phyloP scores from a whole-genome alignment of 2,329 filamentous ascomycete species.

The Fusarium chuoi region DNA sequence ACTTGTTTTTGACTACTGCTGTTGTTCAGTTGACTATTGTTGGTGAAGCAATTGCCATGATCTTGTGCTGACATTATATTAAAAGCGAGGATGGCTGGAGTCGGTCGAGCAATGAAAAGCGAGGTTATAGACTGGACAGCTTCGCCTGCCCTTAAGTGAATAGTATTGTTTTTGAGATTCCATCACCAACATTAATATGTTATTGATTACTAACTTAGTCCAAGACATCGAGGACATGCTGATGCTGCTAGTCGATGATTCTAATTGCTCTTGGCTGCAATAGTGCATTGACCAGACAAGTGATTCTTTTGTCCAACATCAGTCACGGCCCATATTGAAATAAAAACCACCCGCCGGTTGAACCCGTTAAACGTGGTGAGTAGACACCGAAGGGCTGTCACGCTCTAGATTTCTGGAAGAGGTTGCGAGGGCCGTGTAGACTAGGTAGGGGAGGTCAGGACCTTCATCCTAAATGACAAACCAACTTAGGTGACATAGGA shows the following conservation, averaged over 20 bases:
- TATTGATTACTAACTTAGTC: neutral
- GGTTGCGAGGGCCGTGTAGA: neutral
- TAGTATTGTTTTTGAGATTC: neutral
- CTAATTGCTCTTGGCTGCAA: neutral
- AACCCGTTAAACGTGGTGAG: neutral
- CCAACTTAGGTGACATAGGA: no score
- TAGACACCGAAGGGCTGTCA: neutral
- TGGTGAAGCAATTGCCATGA: neutral
- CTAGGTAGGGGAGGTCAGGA: no score
- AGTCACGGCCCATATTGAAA: neutral
- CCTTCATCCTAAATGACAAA: no score
- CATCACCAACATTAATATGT: conserved; percentile 27
- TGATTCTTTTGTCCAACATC: neutral
- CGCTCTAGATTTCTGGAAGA: neutral
- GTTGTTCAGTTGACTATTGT: conserved; percentile 3
- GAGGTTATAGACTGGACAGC: conserved; percentile 38
- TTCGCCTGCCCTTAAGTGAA: conserved; percentile 12
- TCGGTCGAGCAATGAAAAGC: conserved; percentile 35
- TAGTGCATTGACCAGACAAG: neutral
- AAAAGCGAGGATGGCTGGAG: conserved; percentile 33
- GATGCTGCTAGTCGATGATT: neutral
- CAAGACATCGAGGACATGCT: neutral
- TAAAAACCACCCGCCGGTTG: neutral
- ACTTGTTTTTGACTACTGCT: conserved; percentile 9
- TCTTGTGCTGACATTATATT: conserved; percentile 7